phyloP scores from a whole-genome alignment of 116 monocot genomes.

The Cymodocea nodosa region DNA sequence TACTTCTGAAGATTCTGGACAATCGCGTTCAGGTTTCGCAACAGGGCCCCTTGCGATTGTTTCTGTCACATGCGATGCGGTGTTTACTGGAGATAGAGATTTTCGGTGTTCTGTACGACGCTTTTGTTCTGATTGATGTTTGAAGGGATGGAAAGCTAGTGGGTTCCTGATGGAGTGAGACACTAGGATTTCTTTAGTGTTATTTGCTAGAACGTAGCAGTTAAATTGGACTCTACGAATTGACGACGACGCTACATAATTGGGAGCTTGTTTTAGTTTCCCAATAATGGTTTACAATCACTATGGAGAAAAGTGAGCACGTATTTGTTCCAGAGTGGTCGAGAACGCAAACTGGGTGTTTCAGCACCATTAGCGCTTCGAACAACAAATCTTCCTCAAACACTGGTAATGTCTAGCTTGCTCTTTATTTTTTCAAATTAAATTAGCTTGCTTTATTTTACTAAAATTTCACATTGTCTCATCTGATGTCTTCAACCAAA shows the following conservation, averaged over 20 bases:
- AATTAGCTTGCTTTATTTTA: neutral
- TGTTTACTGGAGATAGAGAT: no score
- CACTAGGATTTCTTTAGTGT: no score
- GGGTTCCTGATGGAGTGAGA: no score
- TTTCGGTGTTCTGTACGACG: no score
- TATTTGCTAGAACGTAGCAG: no score
- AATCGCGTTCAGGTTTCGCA: no score
- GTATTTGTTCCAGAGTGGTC: conserved; percentile 77
- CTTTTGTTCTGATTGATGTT: no score
- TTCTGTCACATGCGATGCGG: no score
- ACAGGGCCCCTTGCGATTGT: no score
- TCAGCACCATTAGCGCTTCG: conserved; percentile 5
- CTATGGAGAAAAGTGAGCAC: conserved; percentile 76
- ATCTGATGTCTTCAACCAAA: neutral
- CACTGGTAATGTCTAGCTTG: conserved; percentile 23
- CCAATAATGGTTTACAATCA: conserved; percentile 36
- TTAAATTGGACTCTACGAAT: neutral
- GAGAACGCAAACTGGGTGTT: conserved; percentile 9
- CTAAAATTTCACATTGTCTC: neutral
- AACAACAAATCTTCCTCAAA: conserved; percentile 22
- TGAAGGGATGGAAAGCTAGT: no score
- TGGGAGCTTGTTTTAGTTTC: neutral
- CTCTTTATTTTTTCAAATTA: neutral
- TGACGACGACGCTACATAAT: neutral
- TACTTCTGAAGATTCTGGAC: no score